Percentiles rank a stretch among this genome's conserved stretches.
These are phyloP conservation scores for Globisporangium alternatum DNA, from an alignment of 352 stramenopile species.

Conservation along the genomic window DNA sequence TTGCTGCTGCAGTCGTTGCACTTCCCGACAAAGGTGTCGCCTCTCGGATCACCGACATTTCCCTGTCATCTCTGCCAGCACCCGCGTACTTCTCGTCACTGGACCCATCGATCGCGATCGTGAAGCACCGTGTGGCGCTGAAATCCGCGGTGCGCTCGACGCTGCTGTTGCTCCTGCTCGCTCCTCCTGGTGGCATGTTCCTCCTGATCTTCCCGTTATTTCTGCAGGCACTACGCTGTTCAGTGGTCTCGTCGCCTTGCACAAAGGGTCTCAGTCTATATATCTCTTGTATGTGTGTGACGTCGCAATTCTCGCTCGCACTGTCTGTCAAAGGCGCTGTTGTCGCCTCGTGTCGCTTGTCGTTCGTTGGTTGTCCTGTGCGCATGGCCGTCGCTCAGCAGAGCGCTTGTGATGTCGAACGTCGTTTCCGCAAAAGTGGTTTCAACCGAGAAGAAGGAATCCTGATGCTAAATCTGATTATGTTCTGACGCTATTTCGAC, in stretches of 20 bases:
- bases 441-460: neutral
- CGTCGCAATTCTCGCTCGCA: neutral
- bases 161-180: neutral
- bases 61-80: neutral
- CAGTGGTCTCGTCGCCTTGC: too few species aligned
- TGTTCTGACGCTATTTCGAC: neutral
- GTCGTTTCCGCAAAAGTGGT: conserved; percentile 8
- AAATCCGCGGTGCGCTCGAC: conserved; percentile 15
- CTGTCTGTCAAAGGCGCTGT: neutral
- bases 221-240: neutral
- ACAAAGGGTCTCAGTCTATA: neutral
- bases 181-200: conserved; percentile 3
- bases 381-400: neutral
- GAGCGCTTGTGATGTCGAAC: neutral
- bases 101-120: conserved; percentile 2
- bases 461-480: neutral
- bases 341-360: neutral
- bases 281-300: neutral
- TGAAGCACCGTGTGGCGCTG: conserved; percentile 16
- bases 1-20: neutral
- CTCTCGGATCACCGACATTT: neutral
- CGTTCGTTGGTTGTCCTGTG: neutral
- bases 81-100: neutral
- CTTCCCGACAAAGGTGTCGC: neutral
- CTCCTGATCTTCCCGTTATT: neutral